Evolutionary conservation across 2,329 filamentous ascomycete species (phyloP).

Genomic region (Botryotinia narcissicola): DNA sequence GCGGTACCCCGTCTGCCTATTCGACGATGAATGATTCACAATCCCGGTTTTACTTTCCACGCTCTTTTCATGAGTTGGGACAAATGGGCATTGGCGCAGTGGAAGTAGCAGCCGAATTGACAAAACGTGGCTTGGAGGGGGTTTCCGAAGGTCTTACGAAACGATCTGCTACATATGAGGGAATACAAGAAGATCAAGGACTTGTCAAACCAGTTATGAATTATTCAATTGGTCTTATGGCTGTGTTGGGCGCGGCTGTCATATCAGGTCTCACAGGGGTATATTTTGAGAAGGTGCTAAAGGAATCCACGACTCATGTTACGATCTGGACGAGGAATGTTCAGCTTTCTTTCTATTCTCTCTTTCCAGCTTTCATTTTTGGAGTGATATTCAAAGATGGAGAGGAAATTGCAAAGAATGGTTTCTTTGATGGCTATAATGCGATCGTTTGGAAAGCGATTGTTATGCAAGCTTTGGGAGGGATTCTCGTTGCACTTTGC

Average conservation of each 20-base stretch:
- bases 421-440: conserved; percentile 95
- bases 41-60: conserved; percentile 63
- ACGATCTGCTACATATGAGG: conserved; percentile 86
- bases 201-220: conserved; percentile 61
- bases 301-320: conserved; percentile 71
- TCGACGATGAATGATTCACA: conserved; percentile 61
- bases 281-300: conserved; percentile 88
- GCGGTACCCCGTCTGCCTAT: conserved; percentile 54
- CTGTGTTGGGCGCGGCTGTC: conserved; percentile 74
- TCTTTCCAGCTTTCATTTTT: conserved; percentile 83
- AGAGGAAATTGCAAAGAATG: conserved; percentile 73
- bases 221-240: conserved; percentile 72
- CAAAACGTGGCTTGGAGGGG: conserved; percentile 46
- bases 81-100: conserved; percentile 55
- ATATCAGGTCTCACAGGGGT: conserved; percentile 84
- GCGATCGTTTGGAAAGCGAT: conserved; percentile 87
- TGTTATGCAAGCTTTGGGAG: conserved; percentile 76
- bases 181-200: conserved; percentile 66
- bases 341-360: conserved; percentile 89
- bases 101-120: conserved; percentile 51
- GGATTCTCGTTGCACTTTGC: conserved; percentile 77
- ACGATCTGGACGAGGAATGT: conserved; percentile 94
- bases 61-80: conserved; percentile 74
- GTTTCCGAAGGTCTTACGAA: conserved; percentile 53
- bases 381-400: conserved; percentile 88